Conservation (phyloP, 805 yeast species). For the Hanseniaspora clermontiae region DNA sequence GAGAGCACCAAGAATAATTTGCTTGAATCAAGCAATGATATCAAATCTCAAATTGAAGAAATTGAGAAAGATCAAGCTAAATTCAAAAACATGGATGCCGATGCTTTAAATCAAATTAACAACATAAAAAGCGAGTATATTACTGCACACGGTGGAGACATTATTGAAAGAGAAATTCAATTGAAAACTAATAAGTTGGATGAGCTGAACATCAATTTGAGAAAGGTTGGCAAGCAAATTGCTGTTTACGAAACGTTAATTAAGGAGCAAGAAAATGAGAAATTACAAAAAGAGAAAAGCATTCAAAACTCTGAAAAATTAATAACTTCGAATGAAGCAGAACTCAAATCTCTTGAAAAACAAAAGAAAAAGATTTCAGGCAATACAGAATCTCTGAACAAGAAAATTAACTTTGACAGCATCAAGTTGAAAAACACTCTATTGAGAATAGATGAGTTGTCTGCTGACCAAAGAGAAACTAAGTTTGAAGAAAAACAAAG, state of each 20-base stretch:
- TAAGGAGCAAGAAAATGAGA: slow-evolving; percentile 23
- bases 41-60: background rate
- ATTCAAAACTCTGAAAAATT: slow-evolving; percentile 29
- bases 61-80: background rate
- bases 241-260: slow-evolving; percentile 20
- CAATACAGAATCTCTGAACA: slow-evolving; percentile 37
- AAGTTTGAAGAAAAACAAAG: slow-evolving; percentile 54
- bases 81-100: background rate
- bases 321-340: slow-evolving; percentile 35
- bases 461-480: slow-evolving; percentile 65
- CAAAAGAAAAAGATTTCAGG: slow-evolving; percentile 37
- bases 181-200: background rate
- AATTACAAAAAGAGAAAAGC: slow-evolving; percentile 28
- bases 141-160: background rate
- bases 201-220: slow-evolving; percentile 14
- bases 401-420: slow-evolving; percentile 39
- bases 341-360: slow-evolving; percentile 36
- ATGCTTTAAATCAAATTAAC: slow-evolving; percentile 2
- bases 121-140: background rate
- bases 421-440: slow-evolving; percentile 49
- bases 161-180: slow-evolving; percentile 6
- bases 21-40: too few relatives aligned
- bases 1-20: background rate
- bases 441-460: slow-evolving; percentile 52
- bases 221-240: slow-evolving; percentile 22